Evolutionary conservation across 2,329 filamentous ascomycete genomes (phyloP), one percentile per base, ranked within the genome.

Genomic region (Sclerotinia borealis): DNA sequence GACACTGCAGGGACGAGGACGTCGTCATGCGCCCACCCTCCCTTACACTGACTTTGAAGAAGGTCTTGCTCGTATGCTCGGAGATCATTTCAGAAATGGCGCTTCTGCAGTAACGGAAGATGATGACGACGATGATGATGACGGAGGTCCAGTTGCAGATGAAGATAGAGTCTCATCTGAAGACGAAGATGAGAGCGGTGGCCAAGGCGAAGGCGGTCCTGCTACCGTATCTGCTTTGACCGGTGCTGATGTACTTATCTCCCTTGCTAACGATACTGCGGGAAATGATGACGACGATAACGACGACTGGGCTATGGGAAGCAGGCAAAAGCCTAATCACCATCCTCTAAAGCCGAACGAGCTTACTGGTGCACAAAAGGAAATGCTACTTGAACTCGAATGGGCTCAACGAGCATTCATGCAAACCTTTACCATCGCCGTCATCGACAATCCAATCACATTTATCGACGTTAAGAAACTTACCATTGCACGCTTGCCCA

Each of bases 321-420:
- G 29, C n/a, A 69, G 29, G 54, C 5, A 8, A 34, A 34, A 69
- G 51, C 9, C 54, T 4, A 67, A 70, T 15, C 29, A n/a, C 2
- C 59, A 43, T 64, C 45, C 66, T 6, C 47, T 75, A 34, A 79
- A 81, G 47, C 86, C 86, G 3, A 76, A 77, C 2, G 76, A 78
- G 37, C 79, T 90, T n/a, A 83, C 82, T 0, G 79, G 79, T 64
- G 79, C 83, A n/a, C 88, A 91, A 72, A 84, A 81, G 59, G 86
- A 89, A 73, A 86, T 88, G 83, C 75, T 91, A 1, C 76, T 88
- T 43, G 87, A 90, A 72, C 83, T 85, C 4, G 83, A 86, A 59
- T 89, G 87, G 85, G 86, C 86, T 8, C 86, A 90, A 67, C 79
- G 83, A 60, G 87, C 86, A 22, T 87, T 90, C 71, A 78, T 90